Conservation (phyloP, 2,329 filamentous ascomycete genomes). For the Bertia moriformis region DNA sequence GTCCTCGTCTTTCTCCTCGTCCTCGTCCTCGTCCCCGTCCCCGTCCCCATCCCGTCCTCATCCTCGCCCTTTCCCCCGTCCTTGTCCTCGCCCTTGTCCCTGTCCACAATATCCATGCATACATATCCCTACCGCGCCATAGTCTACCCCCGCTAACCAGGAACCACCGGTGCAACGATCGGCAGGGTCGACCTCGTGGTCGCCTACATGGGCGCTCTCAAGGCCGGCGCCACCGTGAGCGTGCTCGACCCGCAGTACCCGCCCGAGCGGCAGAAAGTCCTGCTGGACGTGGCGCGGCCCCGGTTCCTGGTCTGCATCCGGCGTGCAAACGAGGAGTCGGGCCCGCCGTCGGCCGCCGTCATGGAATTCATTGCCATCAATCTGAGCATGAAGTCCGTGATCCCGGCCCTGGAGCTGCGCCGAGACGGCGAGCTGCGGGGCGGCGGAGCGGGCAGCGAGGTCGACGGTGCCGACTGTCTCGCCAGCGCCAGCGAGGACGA, state of each 20-base stretch:
- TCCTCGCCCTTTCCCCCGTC: conserved; percentile 74
- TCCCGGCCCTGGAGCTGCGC: conserved; percentile 59
- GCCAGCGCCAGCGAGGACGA: conserved; percentile 32
- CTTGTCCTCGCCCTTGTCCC: conserved; percentile 36
- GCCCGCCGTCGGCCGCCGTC: conserved; percentile 35
- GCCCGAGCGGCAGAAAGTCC: conserved; percentile 62
- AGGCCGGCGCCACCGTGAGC: conserved; percentile 45
- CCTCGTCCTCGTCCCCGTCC: too few relatives aligned
- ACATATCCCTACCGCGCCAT: too few relatives aligned
- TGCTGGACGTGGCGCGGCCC: conserved; percentile 60
- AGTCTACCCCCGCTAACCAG: too few relatives aligned
- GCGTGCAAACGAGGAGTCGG: conserved; percentile 52
- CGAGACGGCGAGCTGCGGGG: conserved; percentile 58
- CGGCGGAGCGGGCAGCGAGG: conserved; percentile 57
- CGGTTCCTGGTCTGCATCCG: conserved; percentile 59
- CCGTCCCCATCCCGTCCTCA: too few relatives aligned
- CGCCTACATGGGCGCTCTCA: conserved; percentile 42
- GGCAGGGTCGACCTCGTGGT: conserved; percentile 30
- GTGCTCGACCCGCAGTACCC: conserved; percentile 74
- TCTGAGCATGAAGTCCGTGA: conserved; percentile 55
- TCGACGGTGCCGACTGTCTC: conserved; percentile 55
- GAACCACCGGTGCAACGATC: conserved; percentile 10
- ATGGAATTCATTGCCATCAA: conserved; percentile 57
- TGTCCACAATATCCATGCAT: not conserved
- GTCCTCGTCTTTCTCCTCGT: too few relatives aligned